Evolutionary conservation across 495 filamentous ascomycete species (phyloP).

Genomic region (Aspergillus homomorphus): DNA sequence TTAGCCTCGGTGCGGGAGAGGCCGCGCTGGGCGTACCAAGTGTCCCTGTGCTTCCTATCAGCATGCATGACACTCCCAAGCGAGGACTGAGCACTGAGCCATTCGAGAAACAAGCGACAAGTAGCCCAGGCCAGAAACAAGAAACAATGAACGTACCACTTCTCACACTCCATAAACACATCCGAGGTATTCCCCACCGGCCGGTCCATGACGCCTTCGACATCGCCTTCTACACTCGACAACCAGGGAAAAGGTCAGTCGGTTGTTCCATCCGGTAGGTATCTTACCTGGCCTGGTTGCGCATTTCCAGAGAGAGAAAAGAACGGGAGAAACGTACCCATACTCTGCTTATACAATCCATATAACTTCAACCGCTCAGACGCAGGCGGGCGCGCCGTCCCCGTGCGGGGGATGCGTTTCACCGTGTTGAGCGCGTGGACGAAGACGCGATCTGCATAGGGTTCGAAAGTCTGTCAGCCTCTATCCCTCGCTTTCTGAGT

Average conservation of each 20-base stretch:
- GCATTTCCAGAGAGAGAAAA: background rate
- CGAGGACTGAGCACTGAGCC: too few species aligned
- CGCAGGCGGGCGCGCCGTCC: conserved; percentile 80
- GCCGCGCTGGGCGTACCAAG: conserved; percentile 83
- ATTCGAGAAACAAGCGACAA: too few species aligned
- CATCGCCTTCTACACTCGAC: conserved; percentile 72
- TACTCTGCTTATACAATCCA: conserved; percentile 97
- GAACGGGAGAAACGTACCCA: conserved; percentile 50
- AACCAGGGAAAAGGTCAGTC: conserved; percentile 5
- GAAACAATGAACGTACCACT: conserved; percentile 46
- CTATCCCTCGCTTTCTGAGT: too few species aligned
- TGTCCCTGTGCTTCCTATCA: conserved; percentile 61
- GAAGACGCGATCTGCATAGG: conserved; percentile 80
- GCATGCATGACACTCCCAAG: background rate
- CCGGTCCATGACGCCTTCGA: conserved; percentile 85
- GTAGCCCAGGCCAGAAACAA: background rate
- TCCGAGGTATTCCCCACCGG: conserved; percentile 58
- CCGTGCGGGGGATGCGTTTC: conserved; percentile 92
- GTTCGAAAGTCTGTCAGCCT: background rate
- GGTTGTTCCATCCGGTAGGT: too few species aligned
- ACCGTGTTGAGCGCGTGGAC: conserved; percentile 98
- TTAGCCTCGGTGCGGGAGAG: conserved; percentile 89
- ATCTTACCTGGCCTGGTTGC: background rate
- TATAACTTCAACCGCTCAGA: conserved; percentile 85
- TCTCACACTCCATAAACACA: conserved; percentile 55